Evolutionary conservation across 495 filamentous ascomycete species (phyloP).

Genomic region (Podospora pseudocomata): DNA sequence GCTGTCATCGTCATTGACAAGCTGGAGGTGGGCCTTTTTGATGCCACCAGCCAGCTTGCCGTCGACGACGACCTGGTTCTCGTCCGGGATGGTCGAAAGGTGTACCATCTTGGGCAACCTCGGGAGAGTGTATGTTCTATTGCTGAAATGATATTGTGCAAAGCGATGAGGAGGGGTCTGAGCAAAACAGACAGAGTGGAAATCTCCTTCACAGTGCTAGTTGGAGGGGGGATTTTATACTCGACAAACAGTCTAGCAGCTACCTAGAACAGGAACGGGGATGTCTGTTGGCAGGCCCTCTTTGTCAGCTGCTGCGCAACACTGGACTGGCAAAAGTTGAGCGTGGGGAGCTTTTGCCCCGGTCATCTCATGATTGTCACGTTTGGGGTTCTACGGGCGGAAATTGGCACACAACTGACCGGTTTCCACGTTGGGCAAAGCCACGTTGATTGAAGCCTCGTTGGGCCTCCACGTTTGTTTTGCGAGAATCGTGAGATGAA

Average conservation of each 20-base stretch:
- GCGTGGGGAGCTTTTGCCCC: slow-evolving; percentile 16
- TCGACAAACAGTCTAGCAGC: neutral
- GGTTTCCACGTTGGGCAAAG: neutral
- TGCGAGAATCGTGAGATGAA: neutral
- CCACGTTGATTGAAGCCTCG: neutral
- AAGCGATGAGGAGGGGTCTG: neutral
- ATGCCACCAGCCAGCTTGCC: slow-evolving; percentile 39
- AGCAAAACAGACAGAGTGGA: neutral
- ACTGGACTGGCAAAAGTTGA: neutral
- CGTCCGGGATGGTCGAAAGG: slow-evolving; percentile 53
- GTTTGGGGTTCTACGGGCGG: slow-evolving; percentile 7
- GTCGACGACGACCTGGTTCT: slow-evolving; percentile 44
- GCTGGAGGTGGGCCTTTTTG: slow-evolving; percentile 44
- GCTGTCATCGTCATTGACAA: slow-evolving; percentile 54
- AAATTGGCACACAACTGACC: slow-evolving; percentile 3
- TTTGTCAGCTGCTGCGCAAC: slow-evolving; percentile 10
- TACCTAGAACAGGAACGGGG: neutral
- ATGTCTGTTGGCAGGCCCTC: neutral
- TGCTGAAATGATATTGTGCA: neutral
- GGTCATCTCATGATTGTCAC: slow-evolving; percentile 19
- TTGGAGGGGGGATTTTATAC: slow-evolving; percentile 10
- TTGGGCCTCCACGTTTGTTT: neutral
- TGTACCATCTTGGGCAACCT: slow-evolving; percentile 60
- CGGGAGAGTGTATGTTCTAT: neutral
- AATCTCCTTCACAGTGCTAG: neutral